phyloP scores from a whole-genome alignment of 2,329 filamentous ascomycete genomes.

The Cryphonectria japonica region DNA sequence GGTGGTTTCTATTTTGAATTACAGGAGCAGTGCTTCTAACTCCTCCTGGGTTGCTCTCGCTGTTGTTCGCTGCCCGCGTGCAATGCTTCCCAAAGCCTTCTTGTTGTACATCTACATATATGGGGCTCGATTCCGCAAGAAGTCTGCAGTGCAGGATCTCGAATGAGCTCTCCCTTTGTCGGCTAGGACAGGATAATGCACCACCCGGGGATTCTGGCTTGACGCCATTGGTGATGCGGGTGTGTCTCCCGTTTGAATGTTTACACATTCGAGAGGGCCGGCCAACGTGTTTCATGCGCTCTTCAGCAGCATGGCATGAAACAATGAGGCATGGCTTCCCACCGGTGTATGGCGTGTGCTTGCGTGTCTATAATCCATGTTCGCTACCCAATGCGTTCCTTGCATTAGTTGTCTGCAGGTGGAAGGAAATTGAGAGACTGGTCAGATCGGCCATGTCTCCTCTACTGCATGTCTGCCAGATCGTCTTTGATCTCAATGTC shows the following conservation, averaged over 20 bases:
- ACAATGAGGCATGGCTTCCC: background rate
- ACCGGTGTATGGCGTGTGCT: background rate
- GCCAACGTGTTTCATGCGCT: background rate
- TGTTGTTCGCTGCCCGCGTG: slow-evolving; percentile 1
- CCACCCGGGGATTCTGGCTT: background rate
- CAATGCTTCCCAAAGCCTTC: slow-evolving; percentile 14
- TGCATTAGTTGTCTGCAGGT: background rate
- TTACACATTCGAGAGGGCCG: background rate
- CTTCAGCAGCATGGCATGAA: background rate
- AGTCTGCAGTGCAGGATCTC: slow-evolving; percentile 18
- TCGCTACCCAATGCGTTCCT: background rate
- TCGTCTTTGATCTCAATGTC: slow-evolving; percentile 32
- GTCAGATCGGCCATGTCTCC: background rate
- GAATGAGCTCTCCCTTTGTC: background rate
- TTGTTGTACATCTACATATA: slow-evolving; percentile 21
- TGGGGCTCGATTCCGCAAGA: slow-evolving; percentile 6
- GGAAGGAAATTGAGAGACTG: too few species aligned
- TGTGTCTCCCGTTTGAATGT: background rate
- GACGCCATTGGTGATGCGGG: background rate
- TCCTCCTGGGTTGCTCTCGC: background rate
- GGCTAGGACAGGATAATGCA: background rate
- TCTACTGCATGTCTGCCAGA: slow-evolving; percentile 33
- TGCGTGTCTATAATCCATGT: slow-evolving; percentile 3
- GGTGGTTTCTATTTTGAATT: background rate
- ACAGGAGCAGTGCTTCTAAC: background rate